A percentile compares a stretch with the other conserved stretches of the same genome.
Evolutionary conservation across 192 early-diverging fungal species (phyloP).

Genomic region (Backusella tarrabulga): DNA sequence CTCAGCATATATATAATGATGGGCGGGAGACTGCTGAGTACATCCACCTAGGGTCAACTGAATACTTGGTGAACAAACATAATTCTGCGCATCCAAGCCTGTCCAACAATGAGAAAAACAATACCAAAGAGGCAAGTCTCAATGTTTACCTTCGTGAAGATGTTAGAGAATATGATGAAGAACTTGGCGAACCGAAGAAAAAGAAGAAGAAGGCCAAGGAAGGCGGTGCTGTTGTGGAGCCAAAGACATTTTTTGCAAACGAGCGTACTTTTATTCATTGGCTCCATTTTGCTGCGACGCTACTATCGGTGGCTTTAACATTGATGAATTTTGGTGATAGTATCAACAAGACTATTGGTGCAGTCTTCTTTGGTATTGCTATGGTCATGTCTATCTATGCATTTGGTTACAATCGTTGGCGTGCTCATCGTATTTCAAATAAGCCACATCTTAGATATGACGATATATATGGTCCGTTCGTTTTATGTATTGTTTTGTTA

Average conservation of each 20-base stretch:
- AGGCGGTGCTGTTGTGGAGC: constrained; percentile 66
- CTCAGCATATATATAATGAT: not conserved
- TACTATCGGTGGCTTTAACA: constrained; percentile 66
- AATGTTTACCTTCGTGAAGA: not conserved
- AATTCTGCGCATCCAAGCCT: not conserved
- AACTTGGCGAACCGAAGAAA: not conserved
- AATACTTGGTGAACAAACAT: constrained; percentile 17
- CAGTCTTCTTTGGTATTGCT: constrained; percentile 68
- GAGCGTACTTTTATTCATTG: constrained; percentile 90
- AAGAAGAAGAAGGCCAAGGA: constrained; percentile 14
- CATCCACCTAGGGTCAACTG: constrained; percentile 9
- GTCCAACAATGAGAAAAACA: not conserved
- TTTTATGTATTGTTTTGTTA: constrained; percentile 66
- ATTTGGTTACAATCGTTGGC: constrained; percentile 72
- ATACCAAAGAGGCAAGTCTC: not conserved
- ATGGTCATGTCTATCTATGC: constrained; percentile 75
- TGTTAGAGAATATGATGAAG: not conserved
- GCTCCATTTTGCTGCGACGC: constrained; percentile 74
- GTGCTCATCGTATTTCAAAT: constrained; percentile 64
- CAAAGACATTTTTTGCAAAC: constrained; percentile 93
- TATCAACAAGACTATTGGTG: constrained; percentile 59
- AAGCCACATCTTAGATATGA: constrained; percentile 54
- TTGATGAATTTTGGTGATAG: constrained; percentile 81
- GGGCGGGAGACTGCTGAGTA: not conserved
- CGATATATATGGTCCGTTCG: constrained; percentile 71